Conservation (phyloP, 2,329 filamentous ascomycete genomes). For the Ceratocystis alfenasii region DNA sequence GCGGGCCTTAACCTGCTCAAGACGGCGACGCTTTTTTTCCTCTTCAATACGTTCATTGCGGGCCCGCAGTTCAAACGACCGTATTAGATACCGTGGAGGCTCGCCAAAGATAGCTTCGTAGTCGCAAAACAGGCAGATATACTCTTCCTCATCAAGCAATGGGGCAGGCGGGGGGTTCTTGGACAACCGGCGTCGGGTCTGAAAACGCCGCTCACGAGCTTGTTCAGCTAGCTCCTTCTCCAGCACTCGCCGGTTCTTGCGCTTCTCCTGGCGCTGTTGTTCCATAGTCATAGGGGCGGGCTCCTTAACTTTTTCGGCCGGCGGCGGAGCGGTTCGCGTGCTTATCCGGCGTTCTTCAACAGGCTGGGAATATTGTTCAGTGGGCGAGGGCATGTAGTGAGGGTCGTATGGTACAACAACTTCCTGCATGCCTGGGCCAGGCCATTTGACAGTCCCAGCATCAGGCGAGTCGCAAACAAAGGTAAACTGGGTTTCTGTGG, state of each 20-base stretch:
- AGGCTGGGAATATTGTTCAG: constrained; percentile 23
- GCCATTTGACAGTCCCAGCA: constrained; percentile 65
- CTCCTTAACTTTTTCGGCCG: constrained; percentile 6
- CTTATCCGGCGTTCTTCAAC: neutral
- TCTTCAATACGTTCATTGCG: constrained; percentile 69
- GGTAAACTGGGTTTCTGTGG: constrained; percentile 80
- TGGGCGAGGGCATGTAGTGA: constrained; percentile 24
- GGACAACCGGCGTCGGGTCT: constrained; percentile 65
- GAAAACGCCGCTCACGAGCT: constrained; percentile 62
- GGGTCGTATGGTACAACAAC: constrained; percentile 22
- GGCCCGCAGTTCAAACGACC: constrained; percentile 90
- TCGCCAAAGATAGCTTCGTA: constrained; percentile 92
- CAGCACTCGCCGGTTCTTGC: constrained; percentile 52
- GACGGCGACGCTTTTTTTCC: constrained; percentile 69
- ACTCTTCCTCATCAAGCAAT: constrained; percentile 52
- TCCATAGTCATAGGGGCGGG: constrained; percentile 16
- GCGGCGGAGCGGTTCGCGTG: neutral
- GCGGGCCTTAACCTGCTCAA: constrained; percentile 93
- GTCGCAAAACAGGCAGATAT: constrained; percentile 97
- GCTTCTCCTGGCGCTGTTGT: constrained; percentile 29
- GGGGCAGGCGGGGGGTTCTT: constrained; percentile 51
- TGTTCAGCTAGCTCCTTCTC: constrained; percentile 62
- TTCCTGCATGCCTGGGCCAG: constrained; percentile 37
- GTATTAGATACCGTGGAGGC: constrained; percentile 71
- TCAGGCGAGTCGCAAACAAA: constrained; percentile 92